Conservation (phyloP, 2,329 filamentous ascomycete genomes). For the Pseudogymnoascus sp. region DNA sequence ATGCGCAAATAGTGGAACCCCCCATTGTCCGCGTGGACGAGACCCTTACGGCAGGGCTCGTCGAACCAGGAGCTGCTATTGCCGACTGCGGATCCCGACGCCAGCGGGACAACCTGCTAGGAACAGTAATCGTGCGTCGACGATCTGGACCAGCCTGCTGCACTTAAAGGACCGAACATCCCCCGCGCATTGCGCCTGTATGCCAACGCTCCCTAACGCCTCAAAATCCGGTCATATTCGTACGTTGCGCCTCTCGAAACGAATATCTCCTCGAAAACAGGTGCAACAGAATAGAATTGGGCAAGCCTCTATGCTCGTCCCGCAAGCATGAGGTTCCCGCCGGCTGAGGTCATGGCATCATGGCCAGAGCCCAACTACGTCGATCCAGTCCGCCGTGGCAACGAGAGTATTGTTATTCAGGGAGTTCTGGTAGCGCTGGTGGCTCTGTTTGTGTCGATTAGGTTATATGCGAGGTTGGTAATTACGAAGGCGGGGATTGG, state of each 20-base stretch:
- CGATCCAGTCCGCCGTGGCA: slow-evolving; percentile 36
- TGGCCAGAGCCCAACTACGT: slow-evolving; percentile 41
- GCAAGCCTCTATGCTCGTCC: not conserved
- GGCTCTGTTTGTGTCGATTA: slow-evolving; percentile 32
- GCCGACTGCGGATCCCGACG: not conserved
- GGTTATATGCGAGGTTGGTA: slow-evolving; percentile 37
- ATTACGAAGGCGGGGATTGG: slow-evolving; percentile 37
- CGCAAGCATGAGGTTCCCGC: slow-evolving; percentile 31
- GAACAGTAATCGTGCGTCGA: not conserved
- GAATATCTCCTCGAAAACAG: not conserved
- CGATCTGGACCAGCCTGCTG: not conserved
- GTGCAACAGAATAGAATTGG: not conserved
- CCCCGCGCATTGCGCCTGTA: not conserved
- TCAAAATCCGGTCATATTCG: not conserved
- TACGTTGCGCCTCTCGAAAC: not conserved
- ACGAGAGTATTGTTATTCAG: slow-evolving; percentile 34
- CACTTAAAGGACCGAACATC: not conserved
- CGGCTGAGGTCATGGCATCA: slow-evolving; percentile 31
- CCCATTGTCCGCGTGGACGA: not conserved
- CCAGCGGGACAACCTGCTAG: not conserved
- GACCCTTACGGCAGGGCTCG: not conserved
- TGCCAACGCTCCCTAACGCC: not conserved
- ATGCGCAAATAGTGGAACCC: not conserved
- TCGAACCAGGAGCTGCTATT: not conserved
- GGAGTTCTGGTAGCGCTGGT: slow-evolving; percentile 33